These are phyloP conservation scores for Zoysia japonica DNA, from an alignment of 176 grass and related monocot genomes.

Conservation along the genomic window DNA sequence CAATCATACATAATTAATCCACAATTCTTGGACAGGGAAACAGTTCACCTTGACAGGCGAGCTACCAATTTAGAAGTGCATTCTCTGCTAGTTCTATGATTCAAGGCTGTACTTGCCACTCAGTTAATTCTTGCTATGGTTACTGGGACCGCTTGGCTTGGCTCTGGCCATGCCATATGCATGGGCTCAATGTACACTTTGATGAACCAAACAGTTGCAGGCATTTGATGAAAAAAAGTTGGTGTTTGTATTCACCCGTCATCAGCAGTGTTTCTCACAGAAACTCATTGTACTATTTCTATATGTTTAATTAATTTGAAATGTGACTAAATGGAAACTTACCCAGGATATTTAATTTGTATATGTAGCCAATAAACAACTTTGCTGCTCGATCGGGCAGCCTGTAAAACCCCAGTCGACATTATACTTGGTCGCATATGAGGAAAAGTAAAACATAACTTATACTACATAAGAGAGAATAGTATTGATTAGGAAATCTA, in stretches of 20 bases:
- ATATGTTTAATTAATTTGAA: no score
- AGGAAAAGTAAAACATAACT: no score
- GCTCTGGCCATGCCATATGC: neutral
- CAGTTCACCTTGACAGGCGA: constrained; percentile 17
- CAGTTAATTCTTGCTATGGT: constrained; percentile 11
- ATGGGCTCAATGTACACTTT: neutral
- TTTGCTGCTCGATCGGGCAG: no score
- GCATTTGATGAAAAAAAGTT: neutral
- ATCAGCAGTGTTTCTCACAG: neutral
- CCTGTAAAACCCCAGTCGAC: no score
- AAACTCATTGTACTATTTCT: no score
- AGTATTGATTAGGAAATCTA: no score
- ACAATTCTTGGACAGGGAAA: neutral
- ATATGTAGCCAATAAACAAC: no score
- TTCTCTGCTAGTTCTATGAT: neutral
- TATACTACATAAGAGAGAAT: no score
- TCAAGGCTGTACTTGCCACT: neutral
- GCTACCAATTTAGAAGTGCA: constrained; percentile 1
- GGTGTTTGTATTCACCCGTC: neutral
- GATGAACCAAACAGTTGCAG: neutral
- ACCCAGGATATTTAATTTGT: no score
- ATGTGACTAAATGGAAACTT: no score
- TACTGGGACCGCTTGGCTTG: constrained; percentile 3
- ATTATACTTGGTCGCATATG: no score
- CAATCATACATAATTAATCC: neutral